phyloP scores from a whole-genome alignment of 176 grass and related monocot species.

The Bonia amplexicaulis region DNA sequence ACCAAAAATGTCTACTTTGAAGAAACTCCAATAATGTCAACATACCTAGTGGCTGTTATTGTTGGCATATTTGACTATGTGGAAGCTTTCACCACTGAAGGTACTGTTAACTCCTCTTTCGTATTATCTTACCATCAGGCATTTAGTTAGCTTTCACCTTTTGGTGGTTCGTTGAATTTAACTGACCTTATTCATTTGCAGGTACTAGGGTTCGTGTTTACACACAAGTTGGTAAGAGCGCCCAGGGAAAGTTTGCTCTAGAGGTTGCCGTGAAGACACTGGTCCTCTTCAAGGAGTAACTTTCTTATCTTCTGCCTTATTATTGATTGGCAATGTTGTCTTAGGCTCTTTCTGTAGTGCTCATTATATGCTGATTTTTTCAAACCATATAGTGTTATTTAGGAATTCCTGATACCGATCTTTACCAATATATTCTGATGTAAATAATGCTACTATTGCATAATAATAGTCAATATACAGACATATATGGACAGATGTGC shows the following conservation, averaged over 20 bases:
- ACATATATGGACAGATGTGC: neutral
- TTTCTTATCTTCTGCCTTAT: conserved; percentile 23
- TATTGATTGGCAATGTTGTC: neutral
- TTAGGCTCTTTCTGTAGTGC: neutral
- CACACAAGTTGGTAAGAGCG: conserved; percentile 85
- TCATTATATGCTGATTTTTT: neutral
- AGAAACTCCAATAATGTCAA: conserved; percentile 97
- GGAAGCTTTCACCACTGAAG: conserved; percentile 72
- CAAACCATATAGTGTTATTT: neutral
- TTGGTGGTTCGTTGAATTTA: neutral
- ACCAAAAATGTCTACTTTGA: conserved; percentile 70
- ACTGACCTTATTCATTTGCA: conserved; percentile 18
- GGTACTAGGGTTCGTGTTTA: conserved; percentile 82
- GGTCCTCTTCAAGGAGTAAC: conserved; percentile 88
- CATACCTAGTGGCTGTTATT: conserved; percentile 86
- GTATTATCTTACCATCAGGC: conserved; percentile 14
- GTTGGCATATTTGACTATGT: conserved; percentile 88
- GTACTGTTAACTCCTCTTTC: conserved; percentile 41
- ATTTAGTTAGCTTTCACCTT: conserved; percentile 2
- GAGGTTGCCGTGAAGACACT: conserved; percentile 94
- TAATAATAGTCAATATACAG: neutral
- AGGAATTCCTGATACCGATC: neutral
- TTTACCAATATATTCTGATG: neutral
- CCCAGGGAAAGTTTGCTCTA: conserved; percentile 89
- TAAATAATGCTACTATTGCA: conserved; percentile 6